A percentile compares a stretch with the other conserved stretches of the same genome.
Conservation (phyloP, 208 protist genomes). For the Leishmania turanica region DNA sequence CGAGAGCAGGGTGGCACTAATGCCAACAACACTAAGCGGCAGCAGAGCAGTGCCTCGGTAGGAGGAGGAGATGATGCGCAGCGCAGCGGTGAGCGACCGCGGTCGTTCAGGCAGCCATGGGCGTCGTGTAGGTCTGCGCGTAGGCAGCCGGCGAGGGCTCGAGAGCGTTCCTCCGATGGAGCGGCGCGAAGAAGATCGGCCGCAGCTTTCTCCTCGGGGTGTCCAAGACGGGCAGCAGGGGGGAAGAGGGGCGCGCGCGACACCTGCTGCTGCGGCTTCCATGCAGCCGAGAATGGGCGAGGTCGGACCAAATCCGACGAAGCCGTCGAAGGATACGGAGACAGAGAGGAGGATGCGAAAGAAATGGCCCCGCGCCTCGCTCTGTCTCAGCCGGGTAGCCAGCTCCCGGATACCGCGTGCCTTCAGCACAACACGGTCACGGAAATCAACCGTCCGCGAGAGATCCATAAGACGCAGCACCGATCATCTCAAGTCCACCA, state of each 20-base stretch:
- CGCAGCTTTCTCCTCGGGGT: background rate
- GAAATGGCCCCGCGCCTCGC: too few species aligned
- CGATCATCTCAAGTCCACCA: constrained; percentile 34
- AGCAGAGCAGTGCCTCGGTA: background rate
- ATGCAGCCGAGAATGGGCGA: background rate
- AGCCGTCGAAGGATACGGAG: background rate
- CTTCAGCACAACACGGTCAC: background rate
- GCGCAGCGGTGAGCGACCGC: background rate
- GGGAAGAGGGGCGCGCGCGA: background rate
- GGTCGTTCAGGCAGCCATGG: background rate
- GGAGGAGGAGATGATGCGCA: background rate
- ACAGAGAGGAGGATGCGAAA: too few species aligned
- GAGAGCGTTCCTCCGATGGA: background rate
- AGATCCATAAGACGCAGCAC: background rate
- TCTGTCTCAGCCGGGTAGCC: background rate
- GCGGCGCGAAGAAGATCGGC: background rate
- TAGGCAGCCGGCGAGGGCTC: background rate
- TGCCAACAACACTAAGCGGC: background rate
- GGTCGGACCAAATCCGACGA: background rate
- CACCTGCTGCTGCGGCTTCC: background rate
- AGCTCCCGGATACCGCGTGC: background rate
- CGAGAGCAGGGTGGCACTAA: background rate
- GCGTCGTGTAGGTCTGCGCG: background rate
- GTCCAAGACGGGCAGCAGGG: background rate
- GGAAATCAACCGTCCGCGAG: background rate